phyloP scores from a whole-genome alignment of 768 basidiomycete species.

The Xanthoconium stramineum region DNA sequence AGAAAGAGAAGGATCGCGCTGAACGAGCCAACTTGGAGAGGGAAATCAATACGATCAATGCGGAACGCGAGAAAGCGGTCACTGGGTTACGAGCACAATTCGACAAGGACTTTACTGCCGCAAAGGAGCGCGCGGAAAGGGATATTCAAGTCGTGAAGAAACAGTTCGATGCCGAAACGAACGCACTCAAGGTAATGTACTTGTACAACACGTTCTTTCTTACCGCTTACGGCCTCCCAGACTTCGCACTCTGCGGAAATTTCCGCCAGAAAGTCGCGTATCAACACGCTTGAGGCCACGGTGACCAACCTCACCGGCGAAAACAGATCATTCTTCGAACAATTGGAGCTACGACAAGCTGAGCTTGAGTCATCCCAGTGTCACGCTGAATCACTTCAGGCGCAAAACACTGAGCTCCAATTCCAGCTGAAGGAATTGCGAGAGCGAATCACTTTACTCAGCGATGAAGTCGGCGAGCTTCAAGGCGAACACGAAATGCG shows the following conservation, averaged over 20 bases:
- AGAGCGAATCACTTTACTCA: conserved; percentile 68
- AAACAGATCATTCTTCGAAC: conserved; percentile 81
- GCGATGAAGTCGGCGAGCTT: conserved; percentile 65
- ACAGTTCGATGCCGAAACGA: conserved; percentile 75
- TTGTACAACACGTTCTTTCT: conserved; percentile 4
- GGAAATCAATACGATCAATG: conserved; percentile 59
- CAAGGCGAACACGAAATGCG: conserved; percentile 54
- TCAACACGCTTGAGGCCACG: conserved; percentile 67
- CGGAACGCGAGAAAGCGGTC: conserved; percentile 61
- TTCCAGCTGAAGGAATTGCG: conserved; percentile 81
- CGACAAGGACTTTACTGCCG: conserved; percentile 61
- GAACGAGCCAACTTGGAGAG: conserved; percentile 54
- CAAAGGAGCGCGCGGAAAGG: conserved; percentile 70
- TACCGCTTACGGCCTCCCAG: conserved; percentile 37
- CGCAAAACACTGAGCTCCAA: conserved; percentile 78
- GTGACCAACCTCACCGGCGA: conserved; percentile 67
- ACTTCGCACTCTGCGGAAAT: conserved; percentile 67
- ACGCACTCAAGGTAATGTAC: conserved; percentile 61
- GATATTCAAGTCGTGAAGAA: conserved; percentile 62
- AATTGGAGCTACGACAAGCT: conserved; percentile 83
- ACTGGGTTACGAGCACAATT: conserved; percentile 61
- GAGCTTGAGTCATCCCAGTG: conserved; percentile 83
- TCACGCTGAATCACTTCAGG: conserved; percentile 70
- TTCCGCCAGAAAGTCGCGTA: conserved; percentile 53
- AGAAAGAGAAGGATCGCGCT: conserved; percentile 40